Evolutionary conservation across 2,329 filamentous ascomycete genomes (phyloP), one percentile per base, ranked within the genome.

Genomic region (Escovopsis sp.): DNA sequence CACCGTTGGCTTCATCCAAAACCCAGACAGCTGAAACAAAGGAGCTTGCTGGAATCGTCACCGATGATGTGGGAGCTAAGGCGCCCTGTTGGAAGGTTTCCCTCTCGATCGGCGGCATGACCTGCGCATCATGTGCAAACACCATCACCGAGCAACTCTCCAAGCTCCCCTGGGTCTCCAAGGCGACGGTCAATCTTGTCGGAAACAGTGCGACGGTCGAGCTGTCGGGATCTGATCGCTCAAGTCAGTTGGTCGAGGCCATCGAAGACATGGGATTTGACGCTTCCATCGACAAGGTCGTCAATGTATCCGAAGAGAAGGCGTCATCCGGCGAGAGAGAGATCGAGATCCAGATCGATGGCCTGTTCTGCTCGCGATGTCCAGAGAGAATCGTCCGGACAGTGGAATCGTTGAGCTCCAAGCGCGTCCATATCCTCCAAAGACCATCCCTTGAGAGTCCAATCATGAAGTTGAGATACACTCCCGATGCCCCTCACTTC

Each of bases 351-450:
- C 61, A 60, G 33, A 65, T 89, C 39, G 71, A 81, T 39, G 84
- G 84, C 39, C 79, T 88, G 62, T 85, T 82, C 58, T 88, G 84
- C 58, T 67, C 72, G 12, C 76, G 83, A 51, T 88, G 83, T 50
- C 79, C 81, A 1, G 63, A 67, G 5, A 66, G 74, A 25, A 70
- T 84, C 27, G 56, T 64, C 14, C 65, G 64, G 31, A 71, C 67
- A 3, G 58, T 86, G 12, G 62, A 62, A 5, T 64, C 68, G 2
- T 74, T 80, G 48, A 63, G 65, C 8, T 62, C 63, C 7, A 53
- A 61, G 12, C 53, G 61, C 2, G 57, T 84, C 1, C 60, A 66
- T 4, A 61, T 87, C 12, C 57, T 77, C 33, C 63, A 65, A 25
- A 59, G 65, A 14, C 70, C 76, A 2, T 77, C 76, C 1, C 60